These are phyloP conservation scores for Leccinum incarnatum DNA, from an alignment of 768 basidiomycete genomes.

Conservation along the genomic window DNA sequence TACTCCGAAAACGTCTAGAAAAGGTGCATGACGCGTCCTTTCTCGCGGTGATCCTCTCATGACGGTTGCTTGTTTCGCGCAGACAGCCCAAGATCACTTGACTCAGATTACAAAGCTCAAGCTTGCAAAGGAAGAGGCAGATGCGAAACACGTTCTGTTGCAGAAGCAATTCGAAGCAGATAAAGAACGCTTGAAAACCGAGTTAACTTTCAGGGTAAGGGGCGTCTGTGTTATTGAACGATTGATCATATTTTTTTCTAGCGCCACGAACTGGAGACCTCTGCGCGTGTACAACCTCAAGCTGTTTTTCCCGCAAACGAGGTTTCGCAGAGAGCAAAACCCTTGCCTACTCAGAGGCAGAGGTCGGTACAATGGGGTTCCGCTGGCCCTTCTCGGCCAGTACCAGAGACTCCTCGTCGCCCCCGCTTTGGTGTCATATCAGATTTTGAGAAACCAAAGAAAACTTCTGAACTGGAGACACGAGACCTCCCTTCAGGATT, in stretches of 20 bases:
- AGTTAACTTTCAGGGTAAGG: conserved; percentile 65
- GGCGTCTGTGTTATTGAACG: conserved; percentile 3
- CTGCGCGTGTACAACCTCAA: conserved; percentile 47
- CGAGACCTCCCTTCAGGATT: conserved; percentile 29
- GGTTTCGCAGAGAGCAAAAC: conserved; percentile 39
- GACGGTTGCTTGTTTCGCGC: background rate
- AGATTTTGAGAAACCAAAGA: conserved; percentile 24
- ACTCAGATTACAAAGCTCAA: conserved; percentile 55
- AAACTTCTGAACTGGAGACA: conserved; percentile 5
- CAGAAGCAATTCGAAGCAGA: conserved; percentile 66
- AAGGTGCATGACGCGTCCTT: conserved; percentile 42
- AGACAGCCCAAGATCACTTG: conserved; percentile 61
- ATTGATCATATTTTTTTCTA: conserved; percentile 28
- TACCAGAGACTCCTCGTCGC: conserved; percentile 39
- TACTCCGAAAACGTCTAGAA: conserved; percentile 63
- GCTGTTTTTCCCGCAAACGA: conserved; percentile 48
- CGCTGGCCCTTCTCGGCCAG: conserved; percentile 27
- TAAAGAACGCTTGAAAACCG: conserved; percentile 66
- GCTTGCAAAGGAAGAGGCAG: conserved; percentile 58
- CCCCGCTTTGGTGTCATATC: conserved; percentile 33
- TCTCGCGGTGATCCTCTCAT: background rate
- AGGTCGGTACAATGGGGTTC: conserved; percentile 30
- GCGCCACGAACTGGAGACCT: conserved; percentile 69
- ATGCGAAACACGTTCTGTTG: conserved; percentile 50
- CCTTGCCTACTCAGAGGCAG: conserved; percentile 39